Percentiles rank a stretch among this genome's conserved stretches.
Conservation (phyloP, 2,329 filamentous ascomycete species). For the Trichophyton equinum region DNA sequence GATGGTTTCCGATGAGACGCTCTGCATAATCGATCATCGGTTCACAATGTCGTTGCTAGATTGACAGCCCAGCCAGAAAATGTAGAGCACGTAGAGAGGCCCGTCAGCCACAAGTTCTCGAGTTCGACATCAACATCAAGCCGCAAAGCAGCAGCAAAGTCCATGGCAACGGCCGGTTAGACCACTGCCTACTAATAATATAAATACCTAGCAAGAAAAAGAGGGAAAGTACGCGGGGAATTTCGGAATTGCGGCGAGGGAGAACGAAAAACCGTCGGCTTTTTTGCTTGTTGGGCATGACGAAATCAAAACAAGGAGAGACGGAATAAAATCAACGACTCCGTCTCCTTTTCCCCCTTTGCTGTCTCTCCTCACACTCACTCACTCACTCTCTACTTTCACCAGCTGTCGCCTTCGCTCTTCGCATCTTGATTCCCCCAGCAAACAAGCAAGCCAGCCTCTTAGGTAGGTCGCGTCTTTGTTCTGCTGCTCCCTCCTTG, state of each 20-base stretch:
- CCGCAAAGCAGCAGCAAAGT: too few species aligned
- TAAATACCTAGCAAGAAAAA: not conserved
- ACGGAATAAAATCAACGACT: not conserved
- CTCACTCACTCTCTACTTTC: not conserved
- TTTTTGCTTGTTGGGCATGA: not conserved
- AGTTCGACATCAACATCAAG: too few species aligned
- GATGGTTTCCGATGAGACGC: too few species aligned
- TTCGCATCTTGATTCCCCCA: not conserved
- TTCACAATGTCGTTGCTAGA: too few species aligned
- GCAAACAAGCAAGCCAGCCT: not conserved
- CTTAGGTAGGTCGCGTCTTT: not conserved
- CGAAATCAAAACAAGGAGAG: not conserved
- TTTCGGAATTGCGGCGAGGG: not conserved
- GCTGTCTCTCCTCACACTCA: not conserved
- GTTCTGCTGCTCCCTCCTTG: not conserved
- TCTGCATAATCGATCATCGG: too few species aligned
- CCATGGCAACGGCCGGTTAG: too few species aligned
- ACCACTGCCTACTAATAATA: too few species aligned
- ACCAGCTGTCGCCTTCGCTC: not conserved
- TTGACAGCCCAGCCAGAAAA: too few species aligned
- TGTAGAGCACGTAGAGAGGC: too few species aligned
- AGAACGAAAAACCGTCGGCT: not conserved
- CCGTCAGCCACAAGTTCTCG: too few species aligned
- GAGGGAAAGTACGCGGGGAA: not conserved
- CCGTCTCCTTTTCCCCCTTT: not conserved